Base-by-base conservation (phyloP, 352 stramenopile species). In the Thraustochytrium sp. region DNA sequence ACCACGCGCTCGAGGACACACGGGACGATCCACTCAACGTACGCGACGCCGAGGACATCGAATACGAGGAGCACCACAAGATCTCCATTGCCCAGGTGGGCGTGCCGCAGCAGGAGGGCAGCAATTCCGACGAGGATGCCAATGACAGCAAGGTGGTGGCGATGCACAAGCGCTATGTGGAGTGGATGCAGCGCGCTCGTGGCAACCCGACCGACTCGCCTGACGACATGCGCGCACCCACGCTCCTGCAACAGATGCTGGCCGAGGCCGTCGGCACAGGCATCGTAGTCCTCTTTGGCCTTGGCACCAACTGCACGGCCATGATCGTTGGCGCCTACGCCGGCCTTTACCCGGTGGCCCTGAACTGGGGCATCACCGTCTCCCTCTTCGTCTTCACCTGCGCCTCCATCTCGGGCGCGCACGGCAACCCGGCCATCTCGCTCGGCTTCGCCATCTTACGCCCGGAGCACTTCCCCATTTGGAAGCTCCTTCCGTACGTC, bases 401-500 rank as follows among this genome's bases (percentile, higher is more conserved):
- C 18, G 87, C 86, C 9, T 82, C 82, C 16, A 87, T 90, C 34
- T 92, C 88, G 2, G 89, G 89, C 29, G 89, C 89, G 1, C 90
- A 93, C 80, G 85, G 93, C 48, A 93, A 93, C 84, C 90, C 90
- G 34, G 89, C 89, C 0, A 86, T 92, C 31, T 90, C 88, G 18
- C n/a, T 92, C 44, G 86, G 89, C 0, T 87, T 93, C 73, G 86
- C 88, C 1, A 29, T 92, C 2, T 86, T 91, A 13, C 85, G 85
- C 36, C 84, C 85, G 37, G 87, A 51, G 49, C 59, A 75, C 2
- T 88, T 89, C 55, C 80, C 74, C 0, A 38, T 72, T 26, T 88
- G 82, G 36, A 84, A 82, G 54, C 92, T 93, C 78, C 51, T 91
- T 29, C 55, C 90, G 31, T 94, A 93, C 51, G 88, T 89, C 75